Percentiles rank a stretch among this genome's conserved stretches.
Evolutionary conservation across 1,139 yeast genomes (phyloP).

Genomic region (Geotrichum europaeum): DNA sequence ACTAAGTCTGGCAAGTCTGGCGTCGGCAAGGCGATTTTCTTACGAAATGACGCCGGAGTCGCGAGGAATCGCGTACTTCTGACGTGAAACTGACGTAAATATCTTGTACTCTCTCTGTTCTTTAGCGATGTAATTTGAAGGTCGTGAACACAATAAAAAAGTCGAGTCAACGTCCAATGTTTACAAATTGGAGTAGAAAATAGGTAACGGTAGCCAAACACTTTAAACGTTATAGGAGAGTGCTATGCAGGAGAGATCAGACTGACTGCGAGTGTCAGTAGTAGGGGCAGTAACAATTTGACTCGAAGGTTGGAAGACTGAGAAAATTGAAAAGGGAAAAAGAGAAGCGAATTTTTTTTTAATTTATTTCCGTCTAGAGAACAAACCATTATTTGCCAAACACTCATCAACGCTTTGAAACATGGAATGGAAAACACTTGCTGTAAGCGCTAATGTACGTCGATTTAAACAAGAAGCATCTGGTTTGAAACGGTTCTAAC

Average conservation of each 20-base stretch:
- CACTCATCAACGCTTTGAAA: background rate
- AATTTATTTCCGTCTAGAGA: background rate
- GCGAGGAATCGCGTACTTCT: background rate
- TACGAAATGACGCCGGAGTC: background rate
- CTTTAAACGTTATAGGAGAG: background rate
- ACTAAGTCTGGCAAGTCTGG: background rate
- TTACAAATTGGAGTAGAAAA: background rate
- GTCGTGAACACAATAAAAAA: background rate
- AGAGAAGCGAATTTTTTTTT: background rate
- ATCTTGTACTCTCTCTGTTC: background rate
- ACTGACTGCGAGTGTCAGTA: background rate
- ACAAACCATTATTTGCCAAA: background rate
- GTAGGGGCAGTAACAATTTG: background rate
- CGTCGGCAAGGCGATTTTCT: background rate
- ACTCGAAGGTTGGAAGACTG: background rate
- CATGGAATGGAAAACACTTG: constrained; percentile 15
- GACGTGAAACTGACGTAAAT: background rate
- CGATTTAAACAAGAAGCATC: background rate
- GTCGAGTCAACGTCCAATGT: background rate
- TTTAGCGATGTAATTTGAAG: background rate
- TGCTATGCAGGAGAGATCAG: background rate
- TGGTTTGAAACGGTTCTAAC: background rate
- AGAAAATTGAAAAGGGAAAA: background rate
- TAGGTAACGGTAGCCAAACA: background rate
- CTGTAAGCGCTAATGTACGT: constrained; percentile 14